Evolutionary conservation across 2,329 filamentous ascomycete genomes (phyloP), one percentile per base, ranked within the genome.

Genomic region (Colletotrichum theobromicola): DNA sequence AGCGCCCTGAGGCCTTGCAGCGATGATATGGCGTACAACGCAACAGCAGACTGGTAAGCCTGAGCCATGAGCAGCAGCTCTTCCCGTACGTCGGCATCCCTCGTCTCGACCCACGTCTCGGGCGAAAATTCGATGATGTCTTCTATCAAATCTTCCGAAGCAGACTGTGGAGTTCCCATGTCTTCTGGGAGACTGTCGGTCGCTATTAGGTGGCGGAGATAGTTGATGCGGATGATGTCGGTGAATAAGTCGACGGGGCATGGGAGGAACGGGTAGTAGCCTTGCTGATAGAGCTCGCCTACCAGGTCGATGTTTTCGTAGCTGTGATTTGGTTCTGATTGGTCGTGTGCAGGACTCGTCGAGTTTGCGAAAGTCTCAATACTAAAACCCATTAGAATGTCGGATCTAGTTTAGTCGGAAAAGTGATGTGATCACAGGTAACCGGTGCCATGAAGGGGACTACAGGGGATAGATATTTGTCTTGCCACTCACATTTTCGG

Each of bases 11-110:
- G 28, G 72, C 81, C 82, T 66, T 84, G 82, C 5, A 85, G 78
- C 2, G 84, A 84, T 1, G 77, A 78, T 67, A 85, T 80, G 75
- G 81, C 83, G 74, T 84, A 85, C 12, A 86, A 53, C 7, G 79
- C 77, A 8, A 81, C 76, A 4, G 84, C 79, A 18, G 78, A 77
- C 63, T 81, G 81, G 62, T 82, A 82, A 7, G 80, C 70, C 4
- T 77, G 76, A 10, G 77, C 83, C 67, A 74, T 74, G 5, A 55
- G 58, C 5, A 79, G 32, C 7, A 77, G 76, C 6, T 57, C 61
- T 16, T 73, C 50, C 16, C 50, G 50, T 1, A 70, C 58, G 3
- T 71, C 65, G 1, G 66, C 50, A 2, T 61, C 71, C 6, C 30
- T 32, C 6, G 75, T 21, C 16, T 76, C 72, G 4, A 79, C 79